Base-by-base conservation (phyloP, 306 rosid genomes). In the Prosopis cineraria region DNA sequence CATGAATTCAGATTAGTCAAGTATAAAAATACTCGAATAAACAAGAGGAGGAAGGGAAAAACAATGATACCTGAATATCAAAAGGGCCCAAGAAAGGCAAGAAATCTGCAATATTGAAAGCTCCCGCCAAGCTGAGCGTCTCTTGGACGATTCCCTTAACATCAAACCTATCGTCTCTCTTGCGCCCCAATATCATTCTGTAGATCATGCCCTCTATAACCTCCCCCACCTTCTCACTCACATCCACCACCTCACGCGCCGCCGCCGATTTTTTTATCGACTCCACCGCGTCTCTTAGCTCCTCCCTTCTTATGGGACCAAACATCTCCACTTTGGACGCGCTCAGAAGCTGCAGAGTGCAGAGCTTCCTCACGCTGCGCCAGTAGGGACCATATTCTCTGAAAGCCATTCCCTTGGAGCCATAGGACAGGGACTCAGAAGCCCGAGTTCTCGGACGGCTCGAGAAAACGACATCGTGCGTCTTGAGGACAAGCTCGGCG, bases 401-500 rank as follows among this genome's bases (percentile, higher is more conserved):
- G 24, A 44, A 43, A 0, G 10, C 59, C 24, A 77, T 2, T 13
- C 85, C 82, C 56, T 77, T 66, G 4, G 75, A 0, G 55, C 72
- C 72, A 48, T 72, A 43, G 5, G 36, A 4, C 29, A 10, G 16
- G 10, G 3, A 0, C 36, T 58, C 34, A 16, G 60, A 2, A 3
- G 31, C 62, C 63, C 63, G 47, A 2, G 62, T 34, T 11, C 3
- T n/a, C 0, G 44, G 44, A 0, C 69, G 43, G 45, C 27, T 64
- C 0, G 45, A 33, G 1, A 43, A 75, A 60, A 62, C 22, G 33
- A 40, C 14, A 78, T 82, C 85, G 39, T 84, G 74, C 3, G 83
- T 84, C 78, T 73, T 84, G 63, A 84, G 88, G 63, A 81, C 69
- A 2, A 55, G 79, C 71, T 87, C 72, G 0, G 81, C 67, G 1